These are phyloP conservation scores for Cavenderia fasciculata DNA, from an alignment of 78 protist genomes.

Conservation along the genomic window DNA sequence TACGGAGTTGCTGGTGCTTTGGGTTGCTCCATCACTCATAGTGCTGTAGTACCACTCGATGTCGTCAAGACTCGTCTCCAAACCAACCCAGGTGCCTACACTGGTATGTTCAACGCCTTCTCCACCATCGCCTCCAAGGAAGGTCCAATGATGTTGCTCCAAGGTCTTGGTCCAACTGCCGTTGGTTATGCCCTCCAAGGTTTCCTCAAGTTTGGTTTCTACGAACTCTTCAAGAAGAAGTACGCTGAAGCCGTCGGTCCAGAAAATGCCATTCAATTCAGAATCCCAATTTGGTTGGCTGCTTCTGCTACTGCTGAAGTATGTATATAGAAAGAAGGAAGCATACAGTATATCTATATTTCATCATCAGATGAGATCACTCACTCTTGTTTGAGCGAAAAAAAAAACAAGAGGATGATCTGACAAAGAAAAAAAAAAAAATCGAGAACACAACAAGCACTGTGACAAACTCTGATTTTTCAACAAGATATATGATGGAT, in stretches of 20 bases:
- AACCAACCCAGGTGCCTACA: constrained; percentile 69
- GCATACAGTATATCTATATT: too few species aligned
- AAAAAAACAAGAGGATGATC: too few species aligned
- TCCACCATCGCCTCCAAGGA: constrained; percentile 68
- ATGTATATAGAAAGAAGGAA: too few species aligned
- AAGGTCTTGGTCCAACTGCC: constrained; percentile 78
- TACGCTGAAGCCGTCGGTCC: constrained; percentile 86
- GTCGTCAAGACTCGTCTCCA: constrained; percentile 81
- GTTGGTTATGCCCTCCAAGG: constrained; percentile 94
- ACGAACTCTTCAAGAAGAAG: constrained; percentile 92
- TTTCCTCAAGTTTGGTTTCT: constrained; percentile 91
- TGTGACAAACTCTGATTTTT: too few species aligned
- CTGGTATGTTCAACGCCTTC: constrained; percentile 74
- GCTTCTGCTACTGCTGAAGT: constrained; percentile 90
- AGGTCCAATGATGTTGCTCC: constrained; percentile 76
- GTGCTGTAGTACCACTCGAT: constrained; percentile 90
- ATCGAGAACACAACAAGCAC: too few species aligned
- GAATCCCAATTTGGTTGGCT: constrained; percentile 82
- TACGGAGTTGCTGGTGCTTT: constrained; percentile 86
- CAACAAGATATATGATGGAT: too few species aligned
- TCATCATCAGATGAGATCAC: too few species aligned
- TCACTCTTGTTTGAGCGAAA: too few species aligned
- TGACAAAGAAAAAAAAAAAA: too few species aligned
- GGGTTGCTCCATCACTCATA: constrained; percentile 91
- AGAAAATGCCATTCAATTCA: constrained; percentile 87